These are phyloP conservation scores for Colletotrichum tropicale DNA, from an alignment of 2,329 filamentous ascomycete genomes.

Conservation along the genomic window DNA sequence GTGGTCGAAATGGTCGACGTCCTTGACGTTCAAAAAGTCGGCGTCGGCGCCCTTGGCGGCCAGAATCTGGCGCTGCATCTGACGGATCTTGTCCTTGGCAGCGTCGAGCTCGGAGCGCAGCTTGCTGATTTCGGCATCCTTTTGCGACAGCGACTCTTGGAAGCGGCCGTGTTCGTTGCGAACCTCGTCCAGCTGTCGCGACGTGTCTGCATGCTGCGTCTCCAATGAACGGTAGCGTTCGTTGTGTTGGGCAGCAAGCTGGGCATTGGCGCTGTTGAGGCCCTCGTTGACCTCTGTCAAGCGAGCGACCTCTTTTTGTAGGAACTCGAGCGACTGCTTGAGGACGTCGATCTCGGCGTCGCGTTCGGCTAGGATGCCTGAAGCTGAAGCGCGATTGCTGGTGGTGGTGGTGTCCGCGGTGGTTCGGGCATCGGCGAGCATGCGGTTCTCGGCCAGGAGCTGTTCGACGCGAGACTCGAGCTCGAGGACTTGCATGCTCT, in stretches of 20 bases:
- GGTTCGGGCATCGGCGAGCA: constrained; percentile 64
- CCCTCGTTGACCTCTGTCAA: constrained; percentile 84
- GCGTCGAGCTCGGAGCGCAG: constrained; percentile 79
- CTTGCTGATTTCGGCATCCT: constrained; percentile 81
- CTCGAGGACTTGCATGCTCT: constrained; percentile 96
- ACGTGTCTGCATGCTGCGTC: constrained; percentile 67
- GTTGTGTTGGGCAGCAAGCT: constrained; percentile 77
- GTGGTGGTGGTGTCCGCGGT: constrained; percentile 68
- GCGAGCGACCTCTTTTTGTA: constrained; percentile 82
- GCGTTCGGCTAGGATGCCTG: constrained; percentile 76
- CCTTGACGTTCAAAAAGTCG: constrained; percentile 77
- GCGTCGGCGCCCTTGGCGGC: constrained; percentile 64
- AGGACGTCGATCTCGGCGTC: constrained; percentile 87
- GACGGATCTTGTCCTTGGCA: constrained; percentile 67
- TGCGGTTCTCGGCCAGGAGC: constrained; percentile 82
- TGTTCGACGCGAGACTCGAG: constrained; percentile 86
- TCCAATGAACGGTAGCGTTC: constrained; percentile 73
- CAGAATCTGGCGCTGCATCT: constrained; percentile 59
- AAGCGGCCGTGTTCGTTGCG: constrained; percentile 69
- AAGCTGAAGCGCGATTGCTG: constrained; percentile 70
- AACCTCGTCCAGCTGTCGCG: constrained; percentile 72
- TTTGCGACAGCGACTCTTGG: constrained; percentile 72
- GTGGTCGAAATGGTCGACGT: constrained; percentile 95
- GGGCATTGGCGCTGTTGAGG: constrained; percentile 77
- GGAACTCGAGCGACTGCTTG: constrained; percentile 76